Evolutionary conservation across 2,329 filamentous ascomycete genomes (phyloP).

Genomic region (Reticulascus tulasneorum): DNA sequence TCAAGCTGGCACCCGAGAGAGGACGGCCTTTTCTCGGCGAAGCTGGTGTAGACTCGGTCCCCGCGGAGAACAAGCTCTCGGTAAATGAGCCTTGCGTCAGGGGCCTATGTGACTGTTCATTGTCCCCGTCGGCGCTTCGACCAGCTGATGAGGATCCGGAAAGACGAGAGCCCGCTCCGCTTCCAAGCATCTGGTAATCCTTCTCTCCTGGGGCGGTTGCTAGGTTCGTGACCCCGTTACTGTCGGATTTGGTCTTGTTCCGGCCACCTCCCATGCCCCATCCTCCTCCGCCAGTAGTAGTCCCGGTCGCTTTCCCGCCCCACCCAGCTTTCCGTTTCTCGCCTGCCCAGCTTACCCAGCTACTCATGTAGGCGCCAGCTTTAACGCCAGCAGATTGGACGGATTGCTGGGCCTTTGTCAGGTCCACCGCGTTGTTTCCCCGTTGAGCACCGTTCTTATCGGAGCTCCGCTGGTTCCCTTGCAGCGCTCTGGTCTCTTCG

Average conservation of each 20-base stretch:
- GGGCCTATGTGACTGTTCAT: conserved; percentile 20
- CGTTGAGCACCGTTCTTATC: conserved; percentile 15
- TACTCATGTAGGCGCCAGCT: conserved; percentile 62
- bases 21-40: no score
- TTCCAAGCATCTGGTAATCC: conserved; percentile 25
- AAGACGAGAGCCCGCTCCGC: conserved; percentile 12
- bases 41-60: conserved; percentile 10
- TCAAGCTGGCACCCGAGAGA: no score
- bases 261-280: conserved; percentile 29
- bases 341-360: conserved; percentile 67
- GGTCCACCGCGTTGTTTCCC: conserved; percentile 25
- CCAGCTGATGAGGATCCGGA: conserved; percentile 7
- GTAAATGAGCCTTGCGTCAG: conserved; percentile 38
- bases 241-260: conserved; percentile 12
- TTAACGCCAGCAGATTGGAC: conserved; percentile 48
- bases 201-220: conserved; percentile 3
- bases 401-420: conserved; percentile 40
- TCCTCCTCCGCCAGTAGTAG: conserved; percentile 17
- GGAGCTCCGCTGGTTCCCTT: conserved; percentile 17
- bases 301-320: conserved; percentile 17
- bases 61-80: conserved; percentile 41
- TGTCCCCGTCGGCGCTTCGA: conserved; percentile 3
- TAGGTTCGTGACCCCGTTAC: background rate
- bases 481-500: conserved; percentile 31
- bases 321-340: conserved; percentile 65